Conservation (phyloP, 805 yeast species). For the Myxozyma vanderwaltii region DNA sequence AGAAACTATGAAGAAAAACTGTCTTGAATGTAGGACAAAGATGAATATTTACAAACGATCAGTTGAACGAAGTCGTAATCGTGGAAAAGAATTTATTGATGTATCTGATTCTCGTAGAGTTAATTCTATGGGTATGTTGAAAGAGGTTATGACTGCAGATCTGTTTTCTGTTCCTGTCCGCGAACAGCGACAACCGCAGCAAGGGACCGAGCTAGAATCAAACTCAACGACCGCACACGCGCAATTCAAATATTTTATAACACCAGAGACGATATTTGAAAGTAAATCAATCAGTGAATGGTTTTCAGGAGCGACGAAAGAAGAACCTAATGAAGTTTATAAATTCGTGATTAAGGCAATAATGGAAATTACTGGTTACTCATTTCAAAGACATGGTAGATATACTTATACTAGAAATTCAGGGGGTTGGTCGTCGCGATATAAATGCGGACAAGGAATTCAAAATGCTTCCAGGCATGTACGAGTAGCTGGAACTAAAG, state of each 20-base stretch:
- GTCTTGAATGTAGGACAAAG: conserved; percentile 2
- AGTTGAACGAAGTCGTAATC: not conserved
- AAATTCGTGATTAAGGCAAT: conserved; percentile 1
- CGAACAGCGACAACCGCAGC: too few species aligned
- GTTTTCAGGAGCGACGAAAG: not conserved
- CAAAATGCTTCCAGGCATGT: conserved; percentile 14
- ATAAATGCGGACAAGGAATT: conserved; percentile 13
- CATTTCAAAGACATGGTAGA: conserved; percentile 14
- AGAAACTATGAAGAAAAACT: conserved; percentile 4
- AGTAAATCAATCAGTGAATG: conserved; percentile 1
- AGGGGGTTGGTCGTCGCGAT: conserved; percentile 19
- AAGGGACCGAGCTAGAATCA: not conserved
- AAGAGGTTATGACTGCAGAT: conserved; percentile 3
- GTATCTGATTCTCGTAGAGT: conserved; percentile 1
- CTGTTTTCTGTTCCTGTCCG: conserved; percentile 12
- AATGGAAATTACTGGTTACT: conserved; percentile 17
- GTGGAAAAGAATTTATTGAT: not conserved
- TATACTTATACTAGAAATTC: conserved; percentile 14
- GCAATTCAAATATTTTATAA: conserved; percentile 6
- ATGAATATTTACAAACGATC: conserved; percentile 6
- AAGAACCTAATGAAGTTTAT: conserved; percentile 14
- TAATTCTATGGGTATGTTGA: not conserved
- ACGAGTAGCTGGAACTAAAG: conserved; percentile 4
- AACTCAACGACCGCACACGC: not conserved
- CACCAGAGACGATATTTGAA: not conserved